Evolutionary conservation across 1,284 basidiomycete species (phyloP).

Genomic region (Marasmius tenuissimus): DNA sequence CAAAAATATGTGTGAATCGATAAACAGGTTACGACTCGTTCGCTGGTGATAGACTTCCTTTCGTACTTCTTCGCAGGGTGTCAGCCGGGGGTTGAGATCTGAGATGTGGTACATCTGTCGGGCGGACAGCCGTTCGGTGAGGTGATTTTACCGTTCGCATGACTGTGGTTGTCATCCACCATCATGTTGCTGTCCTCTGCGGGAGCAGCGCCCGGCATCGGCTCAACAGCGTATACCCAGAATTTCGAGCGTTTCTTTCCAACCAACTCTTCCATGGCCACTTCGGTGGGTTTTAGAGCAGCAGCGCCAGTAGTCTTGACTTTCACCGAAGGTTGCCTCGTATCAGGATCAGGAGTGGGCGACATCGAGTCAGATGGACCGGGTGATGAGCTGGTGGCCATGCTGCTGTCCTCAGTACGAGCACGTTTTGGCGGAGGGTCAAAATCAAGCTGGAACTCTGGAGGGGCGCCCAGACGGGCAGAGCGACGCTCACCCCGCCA

Average conservation of each 20-base stretch:
- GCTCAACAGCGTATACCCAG: slow-evolving; percentile 82
- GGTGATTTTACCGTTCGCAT: neutral
- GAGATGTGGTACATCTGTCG: neutral
- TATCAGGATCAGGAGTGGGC: neutral
- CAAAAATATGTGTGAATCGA: too few species aligned
- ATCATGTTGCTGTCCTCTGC: slow-evolving; percentile 17
- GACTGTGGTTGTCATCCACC: neutral
- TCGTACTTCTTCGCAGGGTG: neutral
- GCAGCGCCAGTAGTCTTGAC: slow-evolving; percentile 51
- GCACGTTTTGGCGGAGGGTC: slow-evolving; percentile 63
- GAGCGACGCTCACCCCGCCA: slow-evolving; percentile 78
- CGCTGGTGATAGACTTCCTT: neutral
- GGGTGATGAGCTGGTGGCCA: slow-evolving; percentile 52
- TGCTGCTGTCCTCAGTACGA: slow-evolving; percentile 68
- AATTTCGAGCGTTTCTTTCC: slow-evolving; percentile 81
- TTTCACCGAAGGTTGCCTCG: slow-evolving; percentile 23
- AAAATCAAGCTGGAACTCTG: slow-evolving; percentile 47
- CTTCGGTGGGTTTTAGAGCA: slow-evolving; percentile 63
- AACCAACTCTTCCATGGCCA: slow-evolving; percentile 66
- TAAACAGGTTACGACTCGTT: neutral
- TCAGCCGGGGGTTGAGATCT: neutral
- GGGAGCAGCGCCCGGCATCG: slow-evolving; percentile 38
- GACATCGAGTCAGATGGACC: neutral
- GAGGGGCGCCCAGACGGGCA: slow-evolving; percentile 56
- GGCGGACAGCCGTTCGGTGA: too few species aligned